Conservation (phyloP, 2,329 filamentous ascomycete species). For the Colletotrichum liriopes region DNA sequence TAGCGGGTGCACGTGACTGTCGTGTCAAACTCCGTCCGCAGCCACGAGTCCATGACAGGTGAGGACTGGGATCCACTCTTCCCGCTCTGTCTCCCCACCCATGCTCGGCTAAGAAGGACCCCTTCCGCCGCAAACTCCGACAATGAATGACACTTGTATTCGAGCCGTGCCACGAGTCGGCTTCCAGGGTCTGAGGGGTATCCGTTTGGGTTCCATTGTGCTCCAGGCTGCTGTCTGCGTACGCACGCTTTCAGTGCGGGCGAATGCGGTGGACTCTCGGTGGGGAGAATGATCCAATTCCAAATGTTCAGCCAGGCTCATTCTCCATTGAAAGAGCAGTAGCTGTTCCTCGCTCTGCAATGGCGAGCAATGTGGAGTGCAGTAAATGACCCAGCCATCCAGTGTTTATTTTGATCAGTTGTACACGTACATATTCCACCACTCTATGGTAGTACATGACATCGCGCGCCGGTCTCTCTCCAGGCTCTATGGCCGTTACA, state of each 20-base stretch:
- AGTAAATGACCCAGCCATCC: not conserved
- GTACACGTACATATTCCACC: not conserved
- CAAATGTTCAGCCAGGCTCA: too few species aligned
- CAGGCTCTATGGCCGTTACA: constrained; percentile 1
- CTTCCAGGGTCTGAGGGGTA: not conserved
- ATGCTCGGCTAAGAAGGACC: constrained; percentile 17
- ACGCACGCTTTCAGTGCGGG: not conserved
- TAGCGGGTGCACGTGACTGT: constrained; percentile 34
- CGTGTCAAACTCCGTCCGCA: constrained; percentile 29
- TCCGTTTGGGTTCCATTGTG: not conserved
- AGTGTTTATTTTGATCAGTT: constrained; percentile 1
- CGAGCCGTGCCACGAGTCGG: not conserved
- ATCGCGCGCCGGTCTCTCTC: not conserved
- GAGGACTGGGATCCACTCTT: not conserved
- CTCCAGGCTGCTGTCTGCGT: not conserved
- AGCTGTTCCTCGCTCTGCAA: not conserved
- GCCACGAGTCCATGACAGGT: not conserved
- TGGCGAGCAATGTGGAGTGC: not conserved
- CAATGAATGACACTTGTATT: constrained; percentile 22
- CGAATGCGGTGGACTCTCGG: not conserved
- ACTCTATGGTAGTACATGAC: not conserved
- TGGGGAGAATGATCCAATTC: not conserved
- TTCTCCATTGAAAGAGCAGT: not conserved
- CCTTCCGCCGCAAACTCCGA: constrained; percentile 39
- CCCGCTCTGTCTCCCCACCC: not conserved